Percentiles rank a stretch among this genome's conserved stretches.
Evolutionary conservation across 768 basidiomycete species (phyloP).

Genomic region (Tulasnella sp.): DNA sequence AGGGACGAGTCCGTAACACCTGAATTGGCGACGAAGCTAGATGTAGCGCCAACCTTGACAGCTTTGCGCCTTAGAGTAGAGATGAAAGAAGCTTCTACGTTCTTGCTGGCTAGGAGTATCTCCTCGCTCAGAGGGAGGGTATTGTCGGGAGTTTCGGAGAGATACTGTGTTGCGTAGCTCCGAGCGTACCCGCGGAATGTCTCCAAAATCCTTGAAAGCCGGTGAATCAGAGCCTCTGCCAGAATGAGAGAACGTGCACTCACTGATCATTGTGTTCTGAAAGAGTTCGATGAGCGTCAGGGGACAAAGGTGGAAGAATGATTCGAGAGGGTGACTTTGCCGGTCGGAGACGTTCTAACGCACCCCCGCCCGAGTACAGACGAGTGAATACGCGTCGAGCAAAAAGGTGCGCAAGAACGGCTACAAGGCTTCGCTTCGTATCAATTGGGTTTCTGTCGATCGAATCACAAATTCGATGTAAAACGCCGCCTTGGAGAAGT

Average conservation of each 20-base stretch:
- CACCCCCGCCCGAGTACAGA: constrained; percentile 37
- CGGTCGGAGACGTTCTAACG: constrained; percentile 34
- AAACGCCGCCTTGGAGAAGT: constrained; percentile 48
- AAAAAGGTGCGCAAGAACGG: constrained; percentile 58
- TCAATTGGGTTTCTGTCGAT: constrained; percentile 32
- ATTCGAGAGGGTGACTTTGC: constrained; percentile 50
- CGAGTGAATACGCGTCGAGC: constrained; percentile 47
- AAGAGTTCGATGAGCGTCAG: constrained; percentile 34
- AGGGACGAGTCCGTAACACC: constrained; percentile 52
- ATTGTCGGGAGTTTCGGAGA: constrained; percentile 30
- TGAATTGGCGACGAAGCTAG: constrained; percentile 58
- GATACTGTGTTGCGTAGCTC: constrained; percentile 40
- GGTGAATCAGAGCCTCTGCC: neutral
- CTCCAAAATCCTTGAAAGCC: constrained; percentile 32
- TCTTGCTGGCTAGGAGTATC: constrained; percentile 23
- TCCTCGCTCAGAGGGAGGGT: constrained; percentile 44
- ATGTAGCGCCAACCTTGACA: constrained; percentile 40
- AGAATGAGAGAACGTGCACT: constrained; percentile 23
- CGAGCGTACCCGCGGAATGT: constrained; percentile 51
- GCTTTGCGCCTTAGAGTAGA: constrained; percentile 17
- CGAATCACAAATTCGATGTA: constrained; percentile 48
- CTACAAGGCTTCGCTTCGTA: constrained; percentile 47
- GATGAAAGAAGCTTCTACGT: constrained; percentile 30
- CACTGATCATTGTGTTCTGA: constrained; percentile 41
- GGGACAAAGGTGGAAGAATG: constrained; percentile 43